Evolutionary conservation across 805 yeast species (phyloP), one percentile per base, ranked within the genome.

Genomic region (Ogataea parapolymorpha): DNA sequence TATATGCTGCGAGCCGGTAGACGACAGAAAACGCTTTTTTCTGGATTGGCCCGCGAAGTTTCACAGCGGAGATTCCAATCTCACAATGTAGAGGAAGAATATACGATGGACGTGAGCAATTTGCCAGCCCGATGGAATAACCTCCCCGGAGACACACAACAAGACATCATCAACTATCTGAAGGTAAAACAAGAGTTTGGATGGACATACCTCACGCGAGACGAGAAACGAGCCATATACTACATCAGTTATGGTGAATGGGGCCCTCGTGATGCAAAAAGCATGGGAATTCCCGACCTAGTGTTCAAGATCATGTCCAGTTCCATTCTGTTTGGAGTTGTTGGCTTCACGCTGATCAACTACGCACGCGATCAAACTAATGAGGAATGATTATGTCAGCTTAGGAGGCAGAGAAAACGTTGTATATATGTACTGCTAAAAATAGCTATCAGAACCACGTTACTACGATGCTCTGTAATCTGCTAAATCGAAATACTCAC

Each of bases 231-330:
- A 54, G 81, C 82, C 17, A 75, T 77, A 16, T 75, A 74, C 58
- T 77, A 70, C 60, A 72, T 78, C 42, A 72, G 80, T 16, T 78
- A 75, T 51, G 84, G 84, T 17, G 70, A 67, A 47, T 78, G 83
- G 83, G 84, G 84, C 14, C 79, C 83, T 46, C 67, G 84, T 61
- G 68, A 66, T 40, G 28, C 27, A 4, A 44, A 44, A 6, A 26
- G 42, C 3, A 43, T 65, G 55, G 61, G 50, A 17, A 22, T 51
- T 2, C 61, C 67, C 1, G 68, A 65, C 40, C 43, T 62, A 37
- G 49, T 62, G 2, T 64, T 65, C 50, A 57, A 55, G 26, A 38
- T 61, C 25, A 53, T 65, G 55, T 53, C 66, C 1, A 61, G 56
- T 26, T 51, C 59, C 26, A 49, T 65, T 4, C 42, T 65, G 29